Conservation (phyloP, 768 basidiomycete species). For the Phlebiopsis gigantea region DNA sequence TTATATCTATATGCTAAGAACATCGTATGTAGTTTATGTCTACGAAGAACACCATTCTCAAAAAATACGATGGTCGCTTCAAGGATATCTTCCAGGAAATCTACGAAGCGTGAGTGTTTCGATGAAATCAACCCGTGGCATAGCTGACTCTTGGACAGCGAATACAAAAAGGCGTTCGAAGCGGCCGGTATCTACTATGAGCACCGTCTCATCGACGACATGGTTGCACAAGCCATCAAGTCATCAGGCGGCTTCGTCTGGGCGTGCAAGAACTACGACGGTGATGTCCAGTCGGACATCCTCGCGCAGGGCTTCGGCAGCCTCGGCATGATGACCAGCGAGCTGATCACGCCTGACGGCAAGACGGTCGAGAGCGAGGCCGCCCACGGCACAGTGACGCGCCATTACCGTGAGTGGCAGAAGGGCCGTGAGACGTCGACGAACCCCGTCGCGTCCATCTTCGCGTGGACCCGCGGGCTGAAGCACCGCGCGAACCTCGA, state of each 20-base stretch:
- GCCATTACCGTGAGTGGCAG: conserved; percentile 96
- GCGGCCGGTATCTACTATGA: conserved; percentile 80
- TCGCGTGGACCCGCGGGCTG: conserved; percentile 96
- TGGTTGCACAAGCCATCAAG: conserved; percentile 98
- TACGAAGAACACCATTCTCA: conserved; percentile 96
- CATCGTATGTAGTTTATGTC: conserved; percentile 71
- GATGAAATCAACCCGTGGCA: background rate
- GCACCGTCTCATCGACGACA: conserved; percentile 95
- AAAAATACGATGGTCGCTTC: conserved; percentile 98
- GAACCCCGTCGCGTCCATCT: conserved; percentile 98
- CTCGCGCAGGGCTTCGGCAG: conserved; percentile 97
- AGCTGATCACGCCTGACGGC: conserved; percentile 93
- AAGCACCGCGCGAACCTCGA: conserved; percentile 92
- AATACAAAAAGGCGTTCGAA: conserved; percentile 71
- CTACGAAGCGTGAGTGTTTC: conserved; percentile 57
- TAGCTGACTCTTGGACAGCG: conserved; percentile 26
- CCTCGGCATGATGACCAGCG: conserved; percentile 97
- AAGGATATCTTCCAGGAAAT: conserved; percentile 99
- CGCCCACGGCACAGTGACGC: conserved; percentile 94
- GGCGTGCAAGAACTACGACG: conserved; percentile 63
- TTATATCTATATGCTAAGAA: background rate
- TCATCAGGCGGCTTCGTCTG: conserved; percentile 81
- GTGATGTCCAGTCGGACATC: conserved; percentile 77
- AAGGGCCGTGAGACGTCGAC: conserved; percentile 98
- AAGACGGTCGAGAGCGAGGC: conserved; percentile 92